A percentile compares a stretch with the other conserved stretches of the same genome.
phyloP scores from a whole-genome alignment of 2,329 filamentous ascomycete species.

The Hymenoscyphus salicellus region DNA sequence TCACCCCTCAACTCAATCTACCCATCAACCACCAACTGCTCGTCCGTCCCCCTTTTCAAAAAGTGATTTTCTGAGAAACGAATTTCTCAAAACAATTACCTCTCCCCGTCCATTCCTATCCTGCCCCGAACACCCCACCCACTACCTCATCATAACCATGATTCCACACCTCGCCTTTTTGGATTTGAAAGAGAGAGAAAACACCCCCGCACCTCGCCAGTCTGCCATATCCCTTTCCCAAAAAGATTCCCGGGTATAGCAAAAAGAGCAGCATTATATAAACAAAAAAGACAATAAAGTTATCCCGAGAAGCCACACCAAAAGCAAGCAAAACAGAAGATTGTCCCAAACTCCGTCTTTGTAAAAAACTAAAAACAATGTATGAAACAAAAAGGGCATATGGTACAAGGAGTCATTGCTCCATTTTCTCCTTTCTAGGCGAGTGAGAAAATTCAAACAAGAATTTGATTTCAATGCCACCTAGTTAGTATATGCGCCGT shows the following conservation, averaged over 20 bases:
- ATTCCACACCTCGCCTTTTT: neutral
- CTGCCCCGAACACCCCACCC: neutral
- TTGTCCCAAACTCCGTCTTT: conserved; percentile 5
- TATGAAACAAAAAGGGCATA: neutral
- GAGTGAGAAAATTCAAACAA: neutral
- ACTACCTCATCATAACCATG: neutral
- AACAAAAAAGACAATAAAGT: conserved; percentile 4
- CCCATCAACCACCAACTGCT: neutral
- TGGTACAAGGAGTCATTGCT: neutral
- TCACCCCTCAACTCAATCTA: neutral
- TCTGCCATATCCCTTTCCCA: neutral
- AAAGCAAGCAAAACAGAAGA: neutral
- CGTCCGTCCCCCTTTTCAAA: neutral
- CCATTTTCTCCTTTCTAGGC: neutral
- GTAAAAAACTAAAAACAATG: neutral
- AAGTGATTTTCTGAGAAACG: neutral
- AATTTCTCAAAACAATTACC: neutral
- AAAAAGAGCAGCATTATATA: conserved; percentile 8
- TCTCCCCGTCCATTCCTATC: neutral
- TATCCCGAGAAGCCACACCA: neutral
- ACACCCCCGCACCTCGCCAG: neutral
- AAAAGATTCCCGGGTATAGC: conserved; percentile 6
- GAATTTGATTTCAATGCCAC: neutral
- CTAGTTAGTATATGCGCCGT: neutral
- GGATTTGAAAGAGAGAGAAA: neutral